Evolutionary conservation across 2,329 filamentous ascomycete species (phyloP).

Genomic region (Alternaria conjuncta): DNA sequence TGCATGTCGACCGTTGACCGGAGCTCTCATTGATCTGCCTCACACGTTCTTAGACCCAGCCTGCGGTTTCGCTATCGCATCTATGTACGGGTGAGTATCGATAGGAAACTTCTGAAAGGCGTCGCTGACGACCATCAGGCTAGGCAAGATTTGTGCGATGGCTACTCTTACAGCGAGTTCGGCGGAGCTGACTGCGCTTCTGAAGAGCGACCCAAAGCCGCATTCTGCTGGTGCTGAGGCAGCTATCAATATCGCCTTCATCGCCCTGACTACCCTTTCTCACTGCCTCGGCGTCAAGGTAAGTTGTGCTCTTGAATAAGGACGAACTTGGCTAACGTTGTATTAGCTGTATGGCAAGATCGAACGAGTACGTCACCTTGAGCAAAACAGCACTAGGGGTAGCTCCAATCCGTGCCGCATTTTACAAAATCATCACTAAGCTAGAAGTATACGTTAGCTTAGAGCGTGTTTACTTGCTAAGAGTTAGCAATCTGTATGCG

Average conservation of each 20-base stretch:
- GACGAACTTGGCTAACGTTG: neutral
- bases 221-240: constrained; percentile 20
- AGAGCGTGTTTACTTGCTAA: neutral
- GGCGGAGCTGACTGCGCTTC: constrained; percentile 25
- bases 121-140: constrained; percentile 5
- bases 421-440: neutral
- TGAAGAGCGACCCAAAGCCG: constrained; percentile 17
- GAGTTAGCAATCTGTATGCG: neutral
- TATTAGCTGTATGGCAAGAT: constrained; percentile 38
- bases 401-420: neutral
- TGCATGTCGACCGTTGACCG: constrained; percentile 27
- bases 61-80: constrained; percentile 28
- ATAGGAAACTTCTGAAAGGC: neutral
- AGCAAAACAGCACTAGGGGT: neutral
- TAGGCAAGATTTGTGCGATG: constrained; percentile 33
- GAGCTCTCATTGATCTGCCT: constrained; percentile 29
- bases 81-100: constrained; percentile 21
- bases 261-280: constrained; percentile 29
- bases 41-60: constrained; percentile 32
- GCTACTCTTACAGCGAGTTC: constrained; percentile 31
- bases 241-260: constrained; percentile 28
- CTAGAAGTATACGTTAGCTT: neutral
- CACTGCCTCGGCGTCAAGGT: constrained; percentile 35
- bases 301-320: neutral
- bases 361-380: constrained; percentile 25